phyloP scores from a whole-genome alignment of 83 land plant genomes.

The Thuja plicata region DNA sequence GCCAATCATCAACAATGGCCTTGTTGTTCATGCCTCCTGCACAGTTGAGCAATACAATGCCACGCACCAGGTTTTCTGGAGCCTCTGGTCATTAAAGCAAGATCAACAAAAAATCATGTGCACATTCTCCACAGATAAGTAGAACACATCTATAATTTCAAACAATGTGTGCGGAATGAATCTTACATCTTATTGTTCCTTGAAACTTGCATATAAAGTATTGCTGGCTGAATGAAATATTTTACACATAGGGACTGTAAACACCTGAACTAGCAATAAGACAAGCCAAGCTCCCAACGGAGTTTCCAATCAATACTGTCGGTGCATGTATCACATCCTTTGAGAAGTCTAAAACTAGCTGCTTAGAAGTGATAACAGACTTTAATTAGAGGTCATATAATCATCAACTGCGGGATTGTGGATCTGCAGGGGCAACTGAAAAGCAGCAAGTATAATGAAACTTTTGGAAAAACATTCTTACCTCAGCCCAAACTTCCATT shows the following conservation, averaged over 20 bases:
- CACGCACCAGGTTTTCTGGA: conserved; percentile 49
- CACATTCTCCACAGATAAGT: not conserved
- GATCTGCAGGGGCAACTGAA: not conserved
- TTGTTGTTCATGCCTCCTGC: conserved; percentile 99
- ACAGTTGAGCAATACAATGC: conserved; percentile 89
- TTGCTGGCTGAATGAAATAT: not conserved
- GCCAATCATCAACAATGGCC: conserved; percentile 94
- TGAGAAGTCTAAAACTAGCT: conserved; percentile 86
- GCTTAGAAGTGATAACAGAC: conserved; percentile 20
- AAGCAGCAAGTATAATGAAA: not conserved
- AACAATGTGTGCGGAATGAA: not conserved
- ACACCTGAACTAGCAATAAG: conserved; percentile 82
- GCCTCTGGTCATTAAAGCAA: conserved; percentile 49
- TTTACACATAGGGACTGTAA: not conserved
- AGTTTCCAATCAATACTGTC: conserved; percentile 84
- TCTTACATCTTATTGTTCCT: conserved; percentile 9
- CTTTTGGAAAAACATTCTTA: conserved; percentile 13
- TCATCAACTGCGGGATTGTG: not conserved
- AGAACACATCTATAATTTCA: not conserved
- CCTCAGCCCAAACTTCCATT: conserved; percentile 95
- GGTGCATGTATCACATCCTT: conserved; percentile 68
- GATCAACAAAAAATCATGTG: not conserved
- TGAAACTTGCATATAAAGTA: conserved; percentile 3
- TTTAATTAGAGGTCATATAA: conserved; percentile 5
- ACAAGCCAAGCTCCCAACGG: conserved; percentile 95